Evolutionary conservation across 257 asterid species (phyloP).

Genomic region (Mentha longifolia): DNA sequence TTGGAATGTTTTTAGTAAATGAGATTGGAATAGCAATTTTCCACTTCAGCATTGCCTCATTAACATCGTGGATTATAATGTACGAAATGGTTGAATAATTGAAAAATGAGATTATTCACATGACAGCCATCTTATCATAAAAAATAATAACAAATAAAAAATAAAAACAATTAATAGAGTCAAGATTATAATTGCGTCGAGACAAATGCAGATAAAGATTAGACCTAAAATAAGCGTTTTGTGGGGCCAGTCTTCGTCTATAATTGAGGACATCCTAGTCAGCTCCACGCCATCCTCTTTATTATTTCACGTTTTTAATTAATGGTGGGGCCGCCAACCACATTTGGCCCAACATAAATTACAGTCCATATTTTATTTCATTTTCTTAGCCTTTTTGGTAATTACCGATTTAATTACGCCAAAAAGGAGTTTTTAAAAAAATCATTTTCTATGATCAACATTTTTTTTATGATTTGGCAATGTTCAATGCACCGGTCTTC

Average conservation of each 20-base stretch:
- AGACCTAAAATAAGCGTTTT: background rate
- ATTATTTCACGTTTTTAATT: background rate
- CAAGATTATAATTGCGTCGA: background rate
- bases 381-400: too few relatives aligned
- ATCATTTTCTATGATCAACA: too few relatives aligned
- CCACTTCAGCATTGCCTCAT: background rate
- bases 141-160: too few relatives aligned
- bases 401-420: too few relatives aligned
- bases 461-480: too few relatives aligned
- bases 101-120: too few relatives aligned
- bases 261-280: slow-evolving; percentile 49
- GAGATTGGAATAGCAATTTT: background rate
- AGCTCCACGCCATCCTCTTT: slow-evolving; percentile 42
- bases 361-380: background rate
- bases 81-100: too few relatives aligned
- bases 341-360: background rate
- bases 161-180: background rate
- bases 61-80: background rate
- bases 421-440: too few relatives aligned
- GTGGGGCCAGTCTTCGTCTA: slow-evolving; percentile 13
- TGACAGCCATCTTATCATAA: background rate
- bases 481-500: too few relatives aligned
- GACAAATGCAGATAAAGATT: background rate
- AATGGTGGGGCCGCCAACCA: background rate
- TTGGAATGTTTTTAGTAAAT: too few relatives aligned